These are phyloP conservation scores for Boletus sp. DNA, from an alignment of 1,284 basidiomycete species.

Conservation along the genomic window DNA sequence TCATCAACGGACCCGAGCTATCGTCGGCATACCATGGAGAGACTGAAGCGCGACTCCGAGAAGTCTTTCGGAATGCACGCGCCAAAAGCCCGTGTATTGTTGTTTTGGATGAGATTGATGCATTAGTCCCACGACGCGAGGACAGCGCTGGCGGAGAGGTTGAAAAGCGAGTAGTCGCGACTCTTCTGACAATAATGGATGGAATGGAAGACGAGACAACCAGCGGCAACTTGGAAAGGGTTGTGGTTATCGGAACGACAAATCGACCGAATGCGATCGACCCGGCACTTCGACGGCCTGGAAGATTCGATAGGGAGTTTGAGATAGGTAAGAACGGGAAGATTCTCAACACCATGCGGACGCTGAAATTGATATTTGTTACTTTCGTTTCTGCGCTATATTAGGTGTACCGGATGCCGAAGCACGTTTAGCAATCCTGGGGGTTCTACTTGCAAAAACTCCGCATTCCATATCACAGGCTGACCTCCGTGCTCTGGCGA, in stretches of 20 bases:
- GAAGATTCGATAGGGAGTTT: conserved; percentile 94
- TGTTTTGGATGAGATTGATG: conserved; percentile 96
- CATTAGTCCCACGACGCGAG: conserved; percentile 86
- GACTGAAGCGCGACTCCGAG: conserved; percentile 87
- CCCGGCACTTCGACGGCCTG: conserved; percentile 90
- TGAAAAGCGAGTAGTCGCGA: conserved; percentile 93
- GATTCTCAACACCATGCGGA: conserved; percentile 3
- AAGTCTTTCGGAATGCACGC: conserved; percentile 85
- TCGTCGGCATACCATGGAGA: conserved; percentile 95
- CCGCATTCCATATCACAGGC: conserved; percentile 67
- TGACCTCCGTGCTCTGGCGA: conserved; percentile 67
- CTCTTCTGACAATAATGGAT: conserved; percentile 91
- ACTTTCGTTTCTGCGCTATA: conserved; percentile 7
- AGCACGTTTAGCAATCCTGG: conserved; percentile 80
- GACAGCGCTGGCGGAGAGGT: conserved; percentile 89
- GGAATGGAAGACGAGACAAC: conserved; percentile 71
- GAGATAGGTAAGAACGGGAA: conserved; percentile 71
- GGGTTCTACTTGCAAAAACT: conserved; percentile 75
- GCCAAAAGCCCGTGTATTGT: conserved; percentile 85
- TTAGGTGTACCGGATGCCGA: conserved; percentile 84
- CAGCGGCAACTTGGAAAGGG: conserved; percentile 47
- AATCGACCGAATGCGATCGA: conserved; percentile 98
- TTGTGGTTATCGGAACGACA: conserved; percentile 95
- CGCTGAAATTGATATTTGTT: not conserved
- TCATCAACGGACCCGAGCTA: conserved; percentile 93